Evolutionary conservation across 208 protist genomes (phyloP).

Genomic region (Trypanosoma platydactyli): DNA sequence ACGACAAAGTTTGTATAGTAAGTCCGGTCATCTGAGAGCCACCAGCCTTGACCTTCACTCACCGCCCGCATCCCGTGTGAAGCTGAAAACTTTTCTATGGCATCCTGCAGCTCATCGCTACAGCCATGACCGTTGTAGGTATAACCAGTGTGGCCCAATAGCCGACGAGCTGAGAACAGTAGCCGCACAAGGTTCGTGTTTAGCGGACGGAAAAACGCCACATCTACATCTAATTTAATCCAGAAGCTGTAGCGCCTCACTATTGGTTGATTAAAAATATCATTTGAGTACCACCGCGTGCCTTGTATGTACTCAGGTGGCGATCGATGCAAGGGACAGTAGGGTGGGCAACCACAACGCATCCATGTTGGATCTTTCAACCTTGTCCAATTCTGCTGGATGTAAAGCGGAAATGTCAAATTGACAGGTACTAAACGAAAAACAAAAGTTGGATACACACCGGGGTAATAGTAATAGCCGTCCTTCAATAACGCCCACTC

Average conservation of each 20-base stretch:
- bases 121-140: slow-evolving; percentile 30
- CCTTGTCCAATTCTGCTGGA: slow-evolving; percentile 20
- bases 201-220: slow-evolving; percentile 10
- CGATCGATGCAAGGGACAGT: slow-evolving; percentile 6
- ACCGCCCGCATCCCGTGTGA: neutral
- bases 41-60: slow-evolving; percentile 20
- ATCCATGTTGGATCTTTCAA: slow-evolving; percentile 25
- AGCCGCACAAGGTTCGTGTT: slow-evolving; percentile 19
- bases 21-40: slow-evolving; percentile 29
- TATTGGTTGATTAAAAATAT: slow-evolving; percentile 28
- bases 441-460: neutral
- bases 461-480: slow-evolving; percentile 18
- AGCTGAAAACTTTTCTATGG: slow-evolving; percentile 13
- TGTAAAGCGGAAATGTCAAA: slow-evolving; percentile 21
- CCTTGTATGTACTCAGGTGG: slow-evolving; percentile 28
- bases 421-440: slow-evolving; percentile 25
- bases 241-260: slow-evolving; percentile 29
- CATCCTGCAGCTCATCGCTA: slow-evolving; percentile 27
- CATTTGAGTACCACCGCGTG: slow-evolving; percentile 32
- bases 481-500: slow-evolving; percentile 16
- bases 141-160: slow-evolving; percentile 25
- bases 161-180: slow-evolving; percentile 9
- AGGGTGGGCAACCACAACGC: slow-evolving; percentile 26
- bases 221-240: slow-evolving; percentile 29
- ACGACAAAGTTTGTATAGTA: slow-evolving; percentile 33